phyloP scores from a whole-genome alignment of 2,329 filamentous ascomycete species.

The Colletotrichum lupini region DNA sequence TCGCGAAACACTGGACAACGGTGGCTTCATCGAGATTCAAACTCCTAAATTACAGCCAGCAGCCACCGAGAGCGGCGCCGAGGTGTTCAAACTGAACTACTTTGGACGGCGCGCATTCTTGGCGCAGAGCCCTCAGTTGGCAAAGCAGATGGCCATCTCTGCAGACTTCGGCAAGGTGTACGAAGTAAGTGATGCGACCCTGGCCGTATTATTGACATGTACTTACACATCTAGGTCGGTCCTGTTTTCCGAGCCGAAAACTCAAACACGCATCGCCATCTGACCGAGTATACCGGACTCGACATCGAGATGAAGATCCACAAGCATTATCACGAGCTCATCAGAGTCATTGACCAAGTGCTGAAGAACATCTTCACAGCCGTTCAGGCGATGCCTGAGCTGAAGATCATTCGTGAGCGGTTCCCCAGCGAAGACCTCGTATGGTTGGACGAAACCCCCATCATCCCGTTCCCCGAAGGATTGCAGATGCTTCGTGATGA shows the following conservation, averaged over 20 bases:
- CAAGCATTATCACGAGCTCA: constrained; percentile 88
- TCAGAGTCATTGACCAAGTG: constrained; percentile 80
- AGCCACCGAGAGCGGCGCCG: constrained; percentile 90
- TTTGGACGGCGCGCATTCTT: constrained; percentile 89
- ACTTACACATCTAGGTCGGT: constrained; percentile 62
- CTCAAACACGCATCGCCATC: constrained; percentile 92
- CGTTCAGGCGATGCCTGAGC: constrained; percentile 67
- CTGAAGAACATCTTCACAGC: constrained; percentile 77
- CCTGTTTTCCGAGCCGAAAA: constrained; percentile 95
- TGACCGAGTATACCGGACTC: constrained; percentile 94
- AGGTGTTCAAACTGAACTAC: constrained; percentile 92
- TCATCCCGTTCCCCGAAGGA: constrained; percentile 83
- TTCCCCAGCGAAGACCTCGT: constrained; percentile 90
- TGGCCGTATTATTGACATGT: neutral
- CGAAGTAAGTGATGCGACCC: constrained; percentile 59
- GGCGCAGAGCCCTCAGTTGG: constrained; percentile 90
- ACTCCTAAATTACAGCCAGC: constrained; percentile 91
- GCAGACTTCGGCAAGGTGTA: constrained; percentile 91
- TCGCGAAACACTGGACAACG: constrained; percentile 77
- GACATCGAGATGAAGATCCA: constrained; percentile 95
- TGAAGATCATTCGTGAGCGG: constrained; percentile 82
- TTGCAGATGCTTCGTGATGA: constrained; percentile 87
- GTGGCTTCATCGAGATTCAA: constrained; percentile 91
- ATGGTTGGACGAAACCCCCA: constrained; percentile 86
- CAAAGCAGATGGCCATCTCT: constrained; percentile 93